phyloP scores from a whole-genome alignment of 2,329 filamentous ascomycete genomes.

The Chrysoporthe puriensis region DNA sequence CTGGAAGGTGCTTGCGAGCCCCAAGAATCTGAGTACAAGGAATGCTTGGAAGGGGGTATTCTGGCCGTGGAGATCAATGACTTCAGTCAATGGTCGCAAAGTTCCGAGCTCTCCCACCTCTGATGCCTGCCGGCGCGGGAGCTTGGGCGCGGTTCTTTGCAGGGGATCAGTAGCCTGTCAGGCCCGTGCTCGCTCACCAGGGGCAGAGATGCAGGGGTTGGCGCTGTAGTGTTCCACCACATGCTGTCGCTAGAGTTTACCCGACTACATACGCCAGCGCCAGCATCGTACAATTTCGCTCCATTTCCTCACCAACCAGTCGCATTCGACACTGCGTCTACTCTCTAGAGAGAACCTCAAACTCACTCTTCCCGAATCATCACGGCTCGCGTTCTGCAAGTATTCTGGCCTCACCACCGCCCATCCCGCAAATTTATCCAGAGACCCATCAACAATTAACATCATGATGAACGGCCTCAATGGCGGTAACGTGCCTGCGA shows the following conservation, averaged over 20 bases:
- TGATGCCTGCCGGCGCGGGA: constrained; percentile 19
- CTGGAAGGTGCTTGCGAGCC: not conserved
- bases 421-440: not conserved
- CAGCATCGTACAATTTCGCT: not conserved
- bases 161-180: not conserved
- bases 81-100: constrained; percentile 18
- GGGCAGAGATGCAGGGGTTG: constrained; percentile 20
- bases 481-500: constrained; percentile 49
- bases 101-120: constrained; percentile 16
- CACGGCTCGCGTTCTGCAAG: not conserved
- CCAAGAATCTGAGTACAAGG: not conserved
- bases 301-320: not conserved
- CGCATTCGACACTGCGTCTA: not conserved
- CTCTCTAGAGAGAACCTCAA: not conserved
- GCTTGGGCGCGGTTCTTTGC: constrained; percentile 9
- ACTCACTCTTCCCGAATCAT: not conserved
- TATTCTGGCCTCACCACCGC: not conserved
- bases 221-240: constrained; percentile 3
- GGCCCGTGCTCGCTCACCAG: not conserved
- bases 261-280: not conserved
- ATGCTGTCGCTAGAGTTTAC: not conserved
- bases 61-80: constrained; percentile 7
- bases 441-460: not conserved
- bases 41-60: not conserved
- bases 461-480: constrained; percentile 54